Conservation (phyloP, 305 asterid genomes). For the Solanum hybrid region DNA sequence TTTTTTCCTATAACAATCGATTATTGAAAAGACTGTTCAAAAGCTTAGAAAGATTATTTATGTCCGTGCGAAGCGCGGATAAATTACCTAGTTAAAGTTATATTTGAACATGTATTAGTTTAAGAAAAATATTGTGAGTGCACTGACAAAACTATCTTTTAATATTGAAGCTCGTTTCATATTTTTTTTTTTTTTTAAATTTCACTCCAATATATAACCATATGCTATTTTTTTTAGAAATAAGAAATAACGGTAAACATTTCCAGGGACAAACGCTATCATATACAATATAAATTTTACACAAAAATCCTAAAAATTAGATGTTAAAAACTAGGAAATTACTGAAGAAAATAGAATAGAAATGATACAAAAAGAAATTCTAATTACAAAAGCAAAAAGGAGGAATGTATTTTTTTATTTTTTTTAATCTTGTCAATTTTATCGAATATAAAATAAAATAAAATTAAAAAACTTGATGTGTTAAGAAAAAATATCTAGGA, state of each 20-base stretch:
- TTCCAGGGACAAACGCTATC: neutral
- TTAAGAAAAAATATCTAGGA: neutral
- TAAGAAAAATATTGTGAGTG: neutral
- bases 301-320: neutral
- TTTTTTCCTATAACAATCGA: too few species aligned
- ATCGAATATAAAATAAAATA: neutral
- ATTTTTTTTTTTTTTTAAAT: too few species aligned
- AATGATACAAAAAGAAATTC: neutral
- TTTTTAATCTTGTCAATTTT: neutral
- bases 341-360: neutral
- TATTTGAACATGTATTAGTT: too few species aligned
- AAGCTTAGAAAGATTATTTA: too few species aligned
- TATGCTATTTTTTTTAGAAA: neutral
- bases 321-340: neutral
- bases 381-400: neutral
- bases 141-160: neutral
- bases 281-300: neutral
- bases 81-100: too few species aligned
- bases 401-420: neutral
- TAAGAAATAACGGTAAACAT: neutral
- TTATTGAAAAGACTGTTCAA: too few species aligned
- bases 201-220: neutral
- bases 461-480: neutral
- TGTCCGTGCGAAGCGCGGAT: too few species aligned
- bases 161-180: neutral